Evolutionary conservation across 148 eudicot species (phyloP).

Genomic region (Arbutus unedo): DNA sequence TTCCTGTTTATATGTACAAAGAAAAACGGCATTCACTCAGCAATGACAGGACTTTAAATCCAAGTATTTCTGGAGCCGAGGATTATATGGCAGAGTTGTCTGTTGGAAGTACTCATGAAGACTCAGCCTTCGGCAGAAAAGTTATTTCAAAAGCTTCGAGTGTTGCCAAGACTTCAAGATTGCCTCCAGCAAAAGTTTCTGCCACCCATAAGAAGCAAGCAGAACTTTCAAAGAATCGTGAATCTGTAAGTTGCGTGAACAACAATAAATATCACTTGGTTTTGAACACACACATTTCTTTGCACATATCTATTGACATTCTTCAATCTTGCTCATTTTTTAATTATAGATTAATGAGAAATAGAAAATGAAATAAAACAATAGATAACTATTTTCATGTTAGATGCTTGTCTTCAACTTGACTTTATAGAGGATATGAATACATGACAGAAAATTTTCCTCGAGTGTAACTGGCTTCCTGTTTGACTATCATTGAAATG

Average conservation of each 20-base stretch:
- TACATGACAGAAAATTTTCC: not conserved
- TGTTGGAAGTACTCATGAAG: conserved; percentile 42
- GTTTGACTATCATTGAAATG: not conserved
- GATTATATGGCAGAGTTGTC: conserved; percentile 43
- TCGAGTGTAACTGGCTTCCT: not conserved
- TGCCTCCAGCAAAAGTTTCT: conserved; percentile 47
- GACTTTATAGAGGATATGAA: not conserved
- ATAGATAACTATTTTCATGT: not conserved
- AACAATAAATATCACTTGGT: not conserved
- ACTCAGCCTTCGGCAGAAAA: conserved; percentile 28
- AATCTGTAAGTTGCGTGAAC: conserved; percentile 41
- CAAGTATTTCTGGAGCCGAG: conserved; percentile 66
- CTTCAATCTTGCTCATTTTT: not conserved
- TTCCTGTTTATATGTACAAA: conserved; percentile 22
- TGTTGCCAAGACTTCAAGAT: conserved; percentile 34
- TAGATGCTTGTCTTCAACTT: not conserved
- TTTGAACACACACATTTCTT: not conserved
- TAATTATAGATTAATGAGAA: not conserved
- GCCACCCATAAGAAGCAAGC: conserved; percentile 47
- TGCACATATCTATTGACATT: not conserved
- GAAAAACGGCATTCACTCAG: conserved; percentile 33
- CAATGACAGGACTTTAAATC: conserved; percentile 68
- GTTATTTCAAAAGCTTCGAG: conserved; percentile 40
- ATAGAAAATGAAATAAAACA: not conserved
- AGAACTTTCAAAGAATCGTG: conserved; percentile 52